Base-by-base conservation (phyloP, 768 basidiomycete species). In the Porphyrellus cyaneotinctus region DNA sequence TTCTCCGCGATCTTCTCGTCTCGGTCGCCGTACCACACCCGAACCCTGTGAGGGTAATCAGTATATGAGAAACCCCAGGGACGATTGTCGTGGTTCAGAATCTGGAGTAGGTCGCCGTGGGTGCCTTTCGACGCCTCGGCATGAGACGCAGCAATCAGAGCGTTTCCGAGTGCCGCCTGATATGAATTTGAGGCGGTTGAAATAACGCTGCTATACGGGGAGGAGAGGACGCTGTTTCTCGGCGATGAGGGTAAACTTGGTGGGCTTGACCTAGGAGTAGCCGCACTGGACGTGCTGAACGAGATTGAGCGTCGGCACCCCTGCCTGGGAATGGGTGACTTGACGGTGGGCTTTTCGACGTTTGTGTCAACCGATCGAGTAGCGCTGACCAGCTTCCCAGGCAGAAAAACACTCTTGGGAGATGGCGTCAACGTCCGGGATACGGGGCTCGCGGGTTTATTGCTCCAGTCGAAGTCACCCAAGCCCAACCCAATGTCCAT, bases 1-100 rank as follows among this genome's bases (percentile, higher is more conserved):
- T 87, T 85, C 67, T 95, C 88, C 31, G 87, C 86, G 54, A 99
- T 95, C 72, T 87, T 88, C 70, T 97, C 95, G 68, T 99, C 95
- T 58, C 78, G 81, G 60, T 93, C 89, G 3, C 95, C 95, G 58
- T 93, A 93, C 92, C 92, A 97, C 36, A 99, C 84, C 38, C 81
- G 82, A 42, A 91, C 87, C 26, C 72, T 75, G 62, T 88, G 85
- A 14, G 82, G 82, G 58, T 95, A 88, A 20, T 88, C 79, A 15
- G 79, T 68, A 65, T 97, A 97, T 11, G 85, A 85, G 72, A 97
- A 95, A 1, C 91, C 95, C 89, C 90, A 92, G 1, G 89, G 84
- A 57, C 84, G 83, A 41, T 88, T 84, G 59, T 91, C 88, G 58
- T 91, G 91, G 62, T 95, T 93, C 49, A 97, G 76, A 65, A 99